These are phyloP conservation scores for Dryas integrifolia DNA, from an alignment of 331 rosid species.

Conservation along the genomic window DNA sequence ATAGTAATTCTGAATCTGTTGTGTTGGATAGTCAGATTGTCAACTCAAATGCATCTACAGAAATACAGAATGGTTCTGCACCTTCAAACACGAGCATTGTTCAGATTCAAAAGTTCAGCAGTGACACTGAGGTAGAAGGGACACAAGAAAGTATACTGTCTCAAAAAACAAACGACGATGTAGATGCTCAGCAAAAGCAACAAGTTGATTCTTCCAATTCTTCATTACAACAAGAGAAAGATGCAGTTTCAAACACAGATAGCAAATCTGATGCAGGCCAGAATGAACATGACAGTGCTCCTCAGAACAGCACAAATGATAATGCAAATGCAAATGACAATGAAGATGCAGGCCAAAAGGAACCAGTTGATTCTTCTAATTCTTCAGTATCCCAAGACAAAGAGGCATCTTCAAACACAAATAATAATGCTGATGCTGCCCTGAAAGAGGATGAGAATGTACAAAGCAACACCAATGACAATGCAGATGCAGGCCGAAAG, in stretches of 20 bases:
- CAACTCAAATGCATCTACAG: conserved; percentile 13
- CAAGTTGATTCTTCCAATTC: conserved; percentile 45
- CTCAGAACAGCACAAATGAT: conserved; percentile 21
- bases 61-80: conserved; percentile 10
- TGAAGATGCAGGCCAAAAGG: conserved; percentile 28
- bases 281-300: conserved; percentile 29
- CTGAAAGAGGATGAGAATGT: conserved; percentile 32
- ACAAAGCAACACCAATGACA: conserved; percentile 30
- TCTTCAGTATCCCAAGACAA: conserved; percentile 31
- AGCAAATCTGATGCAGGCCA: conserved; percentile 30
- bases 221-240: conserved; percentile 40
- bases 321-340: conserved; percentile 30
- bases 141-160: conserved; percentile 35
- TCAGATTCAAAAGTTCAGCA: conserved; percentile 34
- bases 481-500: conserved; percentile 29
- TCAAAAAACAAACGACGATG: conserved; percentile 37
- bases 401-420: conserved; percentile 29
- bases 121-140: conserved; percentile 33
- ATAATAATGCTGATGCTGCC: conserved; percentile 24
- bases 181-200: conserved; percentile 38
- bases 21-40: not conserved
- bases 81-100: conserved; percentile 11
- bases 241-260: conserved; percentile 38
- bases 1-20: conserved; percentile 22
- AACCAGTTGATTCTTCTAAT: conserved; percentile 32